phyloP scores from a whole-genome alignment of 257 asterid species.

The Salvia splendens region DNA sequence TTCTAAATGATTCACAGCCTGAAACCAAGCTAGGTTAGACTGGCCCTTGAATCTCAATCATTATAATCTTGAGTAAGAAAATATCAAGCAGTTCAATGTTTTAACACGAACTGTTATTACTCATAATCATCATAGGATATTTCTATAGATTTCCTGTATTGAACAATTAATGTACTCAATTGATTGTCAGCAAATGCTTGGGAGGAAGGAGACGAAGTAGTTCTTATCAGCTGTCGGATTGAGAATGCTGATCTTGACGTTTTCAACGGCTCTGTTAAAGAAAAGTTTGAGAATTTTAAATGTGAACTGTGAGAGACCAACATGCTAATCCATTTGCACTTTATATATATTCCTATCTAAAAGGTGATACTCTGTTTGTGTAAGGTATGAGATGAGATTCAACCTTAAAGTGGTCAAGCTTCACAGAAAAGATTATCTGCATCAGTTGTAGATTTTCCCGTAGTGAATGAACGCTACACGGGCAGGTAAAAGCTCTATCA shows the following conservation, averaged over 20 bases:
- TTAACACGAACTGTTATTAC: neutral
- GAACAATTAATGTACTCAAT: neutral
- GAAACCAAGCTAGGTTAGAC: neutral
- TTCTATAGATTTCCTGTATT: neutral
- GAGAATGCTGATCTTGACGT: constrained; percentile 71
- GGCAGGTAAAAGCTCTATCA: constrained; percentile 62
- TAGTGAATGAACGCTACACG: constrained; percentile 83
- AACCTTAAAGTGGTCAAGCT: constrained; percentile 82
- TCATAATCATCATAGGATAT: constrained; percentile 1
- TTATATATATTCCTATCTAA: constrained; percentile 16
- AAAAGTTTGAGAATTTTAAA: constrained; percentile 63
- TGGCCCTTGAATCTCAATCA: neutral
- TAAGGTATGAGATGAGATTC: constrained; percentile 95
- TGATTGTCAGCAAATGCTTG: constrained; percentile 83
- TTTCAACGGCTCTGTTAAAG: constrained; percentile 57
- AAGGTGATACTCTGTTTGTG: constrained; percentile 21
- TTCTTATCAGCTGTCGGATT: constrained; percentile 84
- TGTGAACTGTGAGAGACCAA: constrained; percentile 70
- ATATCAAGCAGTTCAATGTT: constrained; percentile 11
- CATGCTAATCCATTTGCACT: constrained; percentile 8
- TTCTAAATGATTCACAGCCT: neutral
- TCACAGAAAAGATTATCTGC: constrained; percentile 77
- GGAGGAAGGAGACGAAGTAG: constrained; percentile 98
- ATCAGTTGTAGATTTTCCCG: constrained; percentile 84
- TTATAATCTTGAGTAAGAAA: neutral